Base-by-base conservation (phyloP, 768 basidiomycete genomes). In the Russula griseocarnosa region DNA sequence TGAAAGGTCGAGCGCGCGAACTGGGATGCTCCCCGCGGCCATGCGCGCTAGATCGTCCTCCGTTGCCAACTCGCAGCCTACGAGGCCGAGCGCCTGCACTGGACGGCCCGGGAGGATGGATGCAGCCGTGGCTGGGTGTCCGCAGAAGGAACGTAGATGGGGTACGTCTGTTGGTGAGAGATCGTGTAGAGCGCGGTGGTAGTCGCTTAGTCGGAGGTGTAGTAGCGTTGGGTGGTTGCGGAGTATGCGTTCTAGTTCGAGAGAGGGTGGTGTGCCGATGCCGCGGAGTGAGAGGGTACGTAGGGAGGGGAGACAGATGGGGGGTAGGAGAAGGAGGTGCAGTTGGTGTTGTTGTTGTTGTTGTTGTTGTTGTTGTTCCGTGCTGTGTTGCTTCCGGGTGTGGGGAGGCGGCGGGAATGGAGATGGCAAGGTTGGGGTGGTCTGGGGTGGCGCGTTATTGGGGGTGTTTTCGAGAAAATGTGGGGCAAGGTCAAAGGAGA, bases 51-150 rank as follows among this genome's bases (percentile, higher is more conserved):
- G 77, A 67, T 82, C 83, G 55, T 78, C 75, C 66, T 77, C 80
- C 49, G 78, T 83, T 69, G 86, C 79, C 58, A 79, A 80, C 63
- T 85, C 83, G 67, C 81, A 78, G 4, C 84, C 84, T 55, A 83
- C 74, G 54, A 87, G 83, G 18, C 79, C 75, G 55, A 87, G 81
- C 60, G 74, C 73, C 50, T 79, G 80, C 30, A 87, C 81, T 3
- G 85, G 84, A 24, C 86, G 76, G 22, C 84, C 84, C 5, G 86
- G 86, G 58, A 87, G 79, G 53, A 87, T 69, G 20, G 76, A 73
- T 53, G 84, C 84, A 2, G 85, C 85, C n/a, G 82, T 77, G 70
- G 78, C 77, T 61, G 85, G 79, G 38, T 80, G 78, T 62, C 86
- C 86, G 60, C 84, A 83, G 78, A 86, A 87, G 57, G 79, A 78